Evolutionary conservation across 305 asterid genomes (phyloP).

Genomic region (Stenogyne calaminthoides): DNA sequence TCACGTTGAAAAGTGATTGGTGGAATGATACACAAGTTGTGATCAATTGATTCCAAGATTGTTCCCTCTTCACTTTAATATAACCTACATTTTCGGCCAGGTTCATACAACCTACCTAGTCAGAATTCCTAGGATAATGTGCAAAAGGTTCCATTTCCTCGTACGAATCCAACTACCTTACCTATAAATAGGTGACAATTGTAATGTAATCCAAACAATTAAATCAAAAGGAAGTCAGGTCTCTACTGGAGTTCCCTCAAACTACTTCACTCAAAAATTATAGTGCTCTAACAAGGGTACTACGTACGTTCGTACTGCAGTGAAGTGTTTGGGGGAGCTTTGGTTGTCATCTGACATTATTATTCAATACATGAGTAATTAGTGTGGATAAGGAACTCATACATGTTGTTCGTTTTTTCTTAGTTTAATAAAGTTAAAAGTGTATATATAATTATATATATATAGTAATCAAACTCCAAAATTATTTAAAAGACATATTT

Average conservation of each 20-base stretch:
- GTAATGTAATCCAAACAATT: background rate
- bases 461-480: no score
- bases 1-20: no score
- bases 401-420: no score
- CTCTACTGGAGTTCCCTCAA: slow-evolving; percentile 42
- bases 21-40: no score
- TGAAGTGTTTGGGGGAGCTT: slow-evolving; percentile 45
- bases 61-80: background rate
- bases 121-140: background rate
- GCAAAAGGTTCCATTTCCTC: background rate
- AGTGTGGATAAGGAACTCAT: no score
- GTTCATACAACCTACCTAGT: background rate
- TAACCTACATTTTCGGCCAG: background rate
- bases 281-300: background rate
- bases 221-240: slow-evolving; percentile 22
- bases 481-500: no score
- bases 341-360: background rate
- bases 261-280: slow-evolving; percentile 36
- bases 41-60: no score
- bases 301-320: slow-evolving; percentile 22
- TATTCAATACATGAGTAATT: no score
- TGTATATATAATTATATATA: no score
- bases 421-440: no score
- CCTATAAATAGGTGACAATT: slow-evolving; percentile 31
- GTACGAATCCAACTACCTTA: background rate